These are phyloP conservation scores for Chlamydomonas eustigma DNA, from an alignment of 139 green algal genomes.

Conservation along the genomic window DNA sequence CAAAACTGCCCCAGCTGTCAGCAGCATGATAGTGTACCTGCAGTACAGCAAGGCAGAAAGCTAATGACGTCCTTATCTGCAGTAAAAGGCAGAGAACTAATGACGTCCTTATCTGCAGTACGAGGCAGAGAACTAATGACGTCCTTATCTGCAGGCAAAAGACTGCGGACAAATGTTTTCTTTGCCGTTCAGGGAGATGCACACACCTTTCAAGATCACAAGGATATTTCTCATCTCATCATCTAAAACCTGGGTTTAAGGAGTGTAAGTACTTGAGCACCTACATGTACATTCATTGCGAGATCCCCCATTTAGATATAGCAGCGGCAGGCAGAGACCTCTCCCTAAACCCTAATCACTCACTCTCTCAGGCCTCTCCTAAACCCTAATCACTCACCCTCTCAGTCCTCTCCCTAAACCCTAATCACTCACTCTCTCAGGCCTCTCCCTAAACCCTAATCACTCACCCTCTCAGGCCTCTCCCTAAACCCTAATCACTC, in stretches of 20 bases:
- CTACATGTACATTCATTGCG: not conserved
- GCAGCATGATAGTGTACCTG: slow-evolving; percentile 53
- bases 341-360: too few species aligned
- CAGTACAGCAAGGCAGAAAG: not conserved
- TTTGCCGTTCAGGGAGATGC: not conserved
- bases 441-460: not conserved
- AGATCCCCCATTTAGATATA: too few species aligned
- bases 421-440: not conserved
- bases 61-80: not conserved
- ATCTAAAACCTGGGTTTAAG: not conserved
- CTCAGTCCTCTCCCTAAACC: too few species aligned
- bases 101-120: not conserved
- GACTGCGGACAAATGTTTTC: not conserved
- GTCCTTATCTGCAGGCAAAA: not conserved
- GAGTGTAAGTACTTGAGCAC: not conserved
- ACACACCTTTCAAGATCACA: not conserved
- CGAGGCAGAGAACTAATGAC: not conserved
- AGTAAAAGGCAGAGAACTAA: not conserved
- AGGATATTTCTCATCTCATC: not conserved
- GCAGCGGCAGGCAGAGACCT: too few species aligned
- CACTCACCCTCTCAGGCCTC: not conserved
- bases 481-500: not conserved
- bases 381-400: too few species aligned
- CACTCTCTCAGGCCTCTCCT: too few species aligned
- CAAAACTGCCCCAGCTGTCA: slow-evolving; percentile 56